phyloP scores from a whole-genome alignment of 2,329 filamentous ascomycete genomes.

The Stemphylium vesicarium region DNA sequence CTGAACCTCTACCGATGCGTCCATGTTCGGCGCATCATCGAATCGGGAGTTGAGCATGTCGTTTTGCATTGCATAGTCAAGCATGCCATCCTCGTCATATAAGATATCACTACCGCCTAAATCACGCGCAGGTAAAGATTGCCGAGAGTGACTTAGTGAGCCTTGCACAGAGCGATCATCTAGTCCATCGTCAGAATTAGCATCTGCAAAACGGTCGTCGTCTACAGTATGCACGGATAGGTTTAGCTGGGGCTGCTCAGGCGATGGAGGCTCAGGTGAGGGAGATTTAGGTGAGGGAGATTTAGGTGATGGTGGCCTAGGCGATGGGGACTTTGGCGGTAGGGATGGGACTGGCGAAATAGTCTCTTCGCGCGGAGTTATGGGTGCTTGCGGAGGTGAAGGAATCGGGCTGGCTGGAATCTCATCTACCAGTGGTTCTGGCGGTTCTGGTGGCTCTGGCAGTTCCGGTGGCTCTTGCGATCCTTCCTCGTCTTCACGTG shows the following conservation, averaged over 20 bases:
- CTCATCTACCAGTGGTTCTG: neutral
- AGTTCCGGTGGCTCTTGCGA: neutral
- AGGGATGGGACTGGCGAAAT: constrained; percentile 1
- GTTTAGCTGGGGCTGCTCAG: constrained; percentile 18
- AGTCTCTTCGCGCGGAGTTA: constrained; percentile 2
- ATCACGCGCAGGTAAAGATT: constrained; percentile 17
- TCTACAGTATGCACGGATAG: constrained; percentile 45
- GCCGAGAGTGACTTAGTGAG: constrained; percentile 13
- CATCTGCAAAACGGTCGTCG: constrained; percentile 52
- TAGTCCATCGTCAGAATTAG: constrained; percentile 45
- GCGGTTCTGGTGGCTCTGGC: neutral
- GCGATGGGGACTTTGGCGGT: no score
- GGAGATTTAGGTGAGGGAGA: no score
- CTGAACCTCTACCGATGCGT: constrained; percentile 4
- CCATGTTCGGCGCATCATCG: constrained; percentile 17
- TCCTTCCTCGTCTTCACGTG: constrained; percentile 2
- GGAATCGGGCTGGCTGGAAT: neutral
- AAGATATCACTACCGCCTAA: constrained; percentile 39
- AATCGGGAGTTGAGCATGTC: constrained; percentile 37
- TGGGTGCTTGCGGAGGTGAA: constrained; percentile 2
- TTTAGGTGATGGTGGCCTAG: no score
- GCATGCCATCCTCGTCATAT: constrained; percentile 44
- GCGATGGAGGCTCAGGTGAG: neutral
- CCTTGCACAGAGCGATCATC: constrained; percentile 17
- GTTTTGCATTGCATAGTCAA: constrained; percentile 45